These are phyloP conservation scores for Stagonosporopsis chrysanthemi DNA, from an alignment of 2,329 filamentous ascomycete species.

Conservation along the genomic window DNA sequence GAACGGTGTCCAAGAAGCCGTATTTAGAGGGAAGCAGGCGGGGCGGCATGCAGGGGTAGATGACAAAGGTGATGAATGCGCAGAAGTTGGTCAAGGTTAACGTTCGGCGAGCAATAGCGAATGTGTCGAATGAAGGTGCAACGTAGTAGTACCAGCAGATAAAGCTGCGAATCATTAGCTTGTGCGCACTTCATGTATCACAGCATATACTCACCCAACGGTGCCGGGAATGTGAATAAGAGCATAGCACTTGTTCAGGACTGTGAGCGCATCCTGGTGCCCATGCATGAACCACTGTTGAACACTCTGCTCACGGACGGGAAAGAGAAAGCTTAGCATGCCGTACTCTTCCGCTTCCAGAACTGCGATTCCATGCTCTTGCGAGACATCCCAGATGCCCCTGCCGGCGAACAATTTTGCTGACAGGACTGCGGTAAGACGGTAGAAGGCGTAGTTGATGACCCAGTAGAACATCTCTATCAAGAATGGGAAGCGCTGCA, in stretches of 20 bases:
- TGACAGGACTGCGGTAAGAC: conserved; percentile 63
- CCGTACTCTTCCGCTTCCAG: conserved; percentile 63
- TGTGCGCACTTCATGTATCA: conserved; percentile 23
- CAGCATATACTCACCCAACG: conserved; percentile 56
- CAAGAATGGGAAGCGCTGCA: conserved; percentile 73
- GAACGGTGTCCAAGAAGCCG: conserved; percentile 57
- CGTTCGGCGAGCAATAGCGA: conserved; percentile 54
- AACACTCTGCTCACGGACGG: conserved; percentile 60
- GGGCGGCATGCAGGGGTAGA: conserved; percentile 63
- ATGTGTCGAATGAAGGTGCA: conserved; percentile 59
- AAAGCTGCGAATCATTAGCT: conserved; percentile 54
- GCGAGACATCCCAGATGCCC: conserved; percentile 63
- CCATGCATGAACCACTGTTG: conserved; percentile 65
- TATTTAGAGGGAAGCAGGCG: conserved; percentile 55
- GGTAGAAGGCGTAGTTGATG: conserved; percentile 70
- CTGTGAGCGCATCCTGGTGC: conserved; percentile 61
- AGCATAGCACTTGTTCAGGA: conserved; percentile 66
- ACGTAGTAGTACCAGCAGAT: conserved; percentile 70
- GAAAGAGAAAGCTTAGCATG: conserved; percentile 60
- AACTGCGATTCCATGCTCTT: conserved; percentile 64
- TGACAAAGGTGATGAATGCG: conserved; percentile 60
- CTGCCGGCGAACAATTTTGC: conserved; percentile 61
- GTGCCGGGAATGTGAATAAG: conserved; percentile 68
- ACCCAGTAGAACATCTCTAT: conserved; percentile 79
- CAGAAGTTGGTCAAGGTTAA: conserved; percentile 62